Percentiles rank a stretch among this genome's conserved stretches.
phyloP scores from a whole-genome alignment of 1,284 basidiomycete genomes.

The Cryptococcus sp. region DNA sequence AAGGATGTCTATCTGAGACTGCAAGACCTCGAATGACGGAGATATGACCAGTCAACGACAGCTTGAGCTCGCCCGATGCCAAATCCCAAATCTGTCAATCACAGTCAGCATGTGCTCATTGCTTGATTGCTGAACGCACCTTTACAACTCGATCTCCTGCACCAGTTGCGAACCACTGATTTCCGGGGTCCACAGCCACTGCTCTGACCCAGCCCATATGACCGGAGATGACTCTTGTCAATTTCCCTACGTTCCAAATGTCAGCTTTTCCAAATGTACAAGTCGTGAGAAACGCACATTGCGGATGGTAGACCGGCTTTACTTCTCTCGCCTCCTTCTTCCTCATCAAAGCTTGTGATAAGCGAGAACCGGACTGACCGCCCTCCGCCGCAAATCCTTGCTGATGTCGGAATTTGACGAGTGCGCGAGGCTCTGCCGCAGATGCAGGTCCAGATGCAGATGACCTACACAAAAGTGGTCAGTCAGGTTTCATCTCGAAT shows the following conservation, averaged over 20 bases:
- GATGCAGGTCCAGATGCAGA: conserved; percentile 8
- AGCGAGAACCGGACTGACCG: conserved; percentile 56
- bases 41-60: conserved; percentile 96
- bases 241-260: conserved; percentile 66
- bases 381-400: conserved; percentile 52
- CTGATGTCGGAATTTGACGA: conserved; percentile 54
- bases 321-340: conserved; percentile 89
- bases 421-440: conserved; percentile 33
- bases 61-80: conserved; percentile 90
- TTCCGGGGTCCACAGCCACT: conserved; percentile 93
- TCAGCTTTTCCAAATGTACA: not conserved
- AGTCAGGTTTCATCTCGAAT: not conserved
- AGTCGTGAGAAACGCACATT: conserved; percentile 54
- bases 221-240: conserved; percentile 93
- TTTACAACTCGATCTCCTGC: conserved; percentile 98
- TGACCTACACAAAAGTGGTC: not conserved
- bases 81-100: conserved; percentile 82
- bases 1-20: conserved; percentile 89
- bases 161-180: conserved; percentile 98
- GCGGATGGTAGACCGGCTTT: conserved; percentile 92
- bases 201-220: conserved; percentile 98
- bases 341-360: conserved; percentile 81
- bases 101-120: not conserved
- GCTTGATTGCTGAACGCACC: conserved; percentile 31
- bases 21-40: conserved; percentile 93